phyloP scores from a whole-genome alignment of 225 moss, liverwort and hornwort species.

The Straminergon stramineum region DNA sequence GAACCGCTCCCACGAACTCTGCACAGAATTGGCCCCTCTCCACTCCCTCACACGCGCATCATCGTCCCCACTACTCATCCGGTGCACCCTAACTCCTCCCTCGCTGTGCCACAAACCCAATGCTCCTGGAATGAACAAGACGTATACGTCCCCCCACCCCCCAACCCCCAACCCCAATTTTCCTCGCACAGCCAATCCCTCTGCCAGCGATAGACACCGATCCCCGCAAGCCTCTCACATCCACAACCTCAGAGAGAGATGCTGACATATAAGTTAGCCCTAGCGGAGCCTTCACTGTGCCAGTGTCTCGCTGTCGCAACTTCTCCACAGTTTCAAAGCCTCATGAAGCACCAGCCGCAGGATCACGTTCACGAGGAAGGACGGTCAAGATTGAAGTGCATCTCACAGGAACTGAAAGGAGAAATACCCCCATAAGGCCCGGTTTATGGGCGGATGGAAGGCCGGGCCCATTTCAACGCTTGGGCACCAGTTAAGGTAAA shows the following conservation, averaged over 20 bases:
- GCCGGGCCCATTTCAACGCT: no score
- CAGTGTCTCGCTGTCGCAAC: background rate
- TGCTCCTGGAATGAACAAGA: background rate
- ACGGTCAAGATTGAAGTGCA: background rate
- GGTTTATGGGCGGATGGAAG: no score
- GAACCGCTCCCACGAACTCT: constrained; percentile 25
- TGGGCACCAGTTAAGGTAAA: no score
- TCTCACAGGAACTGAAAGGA: background rate
- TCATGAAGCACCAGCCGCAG: background rate
- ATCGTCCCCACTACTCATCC: constrained; percentile 28
- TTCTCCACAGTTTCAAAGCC: background rate
- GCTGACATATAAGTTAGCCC: background rate
- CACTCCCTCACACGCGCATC: constrained; percentile 32
- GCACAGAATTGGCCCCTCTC: constrained; percentile 4
- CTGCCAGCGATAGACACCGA: background rate
- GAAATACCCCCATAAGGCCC: no score
- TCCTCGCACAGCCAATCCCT: background rate
- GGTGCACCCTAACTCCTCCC: background rate
- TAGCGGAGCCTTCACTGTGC: background rate
- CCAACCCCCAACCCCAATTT: no score
- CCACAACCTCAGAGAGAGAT: background rate
- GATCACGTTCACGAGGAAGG: background rate
- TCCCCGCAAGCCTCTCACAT: background rate
- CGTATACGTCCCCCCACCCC: background rate
- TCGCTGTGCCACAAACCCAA: background rate